Base-by-base conservation (phyloP, 2,329 filamentous ascomycete species). In the Sporothrix globosa region DNA sequence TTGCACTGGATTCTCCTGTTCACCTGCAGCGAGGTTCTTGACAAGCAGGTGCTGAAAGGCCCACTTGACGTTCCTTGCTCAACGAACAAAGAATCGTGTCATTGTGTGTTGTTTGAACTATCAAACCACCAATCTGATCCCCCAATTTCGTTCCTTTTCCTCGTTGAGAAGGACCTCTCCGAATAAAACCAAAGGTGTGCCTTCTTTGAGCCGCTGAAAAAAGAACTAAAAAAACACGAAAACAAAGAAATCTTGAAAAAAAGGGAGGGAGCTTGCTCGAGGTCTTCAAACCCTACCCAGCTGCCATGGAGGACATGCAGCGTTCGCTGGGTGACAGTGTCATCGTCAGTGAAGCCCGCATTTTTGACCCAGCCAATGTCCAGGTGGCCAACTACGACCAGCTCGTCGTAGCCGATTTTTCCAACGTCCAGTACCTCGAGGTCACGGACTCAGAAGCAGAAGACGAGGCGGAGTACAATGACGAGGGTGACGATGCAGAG, bases 351-450 rank as follows among this genome's bases (percentile, higher is more conserved):
- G 79, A 81, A 58, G 76, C 77, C 68, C 78, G 82, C 79, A 75
- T 80, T 70, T 78, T 81, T 77, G 78, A 80, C 75, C 80, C 76
- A 73, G 75, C 76, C 71, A 74, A 80, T 73, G 77, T 83, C 70
- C 79, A 82, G 74, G 80, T 77, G 72, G 80, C 81, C 72, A 77
- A 82, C 75, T 83, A 80, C 77, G 80, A 79, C 74, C 74, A 80
- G 69, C 74, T 83, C 68, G 78, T 81, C 75, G 75, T 78, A 63
- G 73, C 76, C 73, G 77, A 83, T 74, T 83, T 81, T 77, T 81
- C 80, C 72, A 77, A 82, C 44, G 76, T 84, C 67, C 77, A 82
- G 72, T 84, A 79, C 74, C 80, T 78, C 68, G 76, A 80, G 67
- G 73, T 76, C 11, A 77, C 78, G 52, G 79, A 83, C 70, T 81